These are phyloP conservation scores for Aspergillus fischeri DNA, from an alignment of 2,329 filamentous ascomycete genomes.

Conservation along the genomic window DNA sequence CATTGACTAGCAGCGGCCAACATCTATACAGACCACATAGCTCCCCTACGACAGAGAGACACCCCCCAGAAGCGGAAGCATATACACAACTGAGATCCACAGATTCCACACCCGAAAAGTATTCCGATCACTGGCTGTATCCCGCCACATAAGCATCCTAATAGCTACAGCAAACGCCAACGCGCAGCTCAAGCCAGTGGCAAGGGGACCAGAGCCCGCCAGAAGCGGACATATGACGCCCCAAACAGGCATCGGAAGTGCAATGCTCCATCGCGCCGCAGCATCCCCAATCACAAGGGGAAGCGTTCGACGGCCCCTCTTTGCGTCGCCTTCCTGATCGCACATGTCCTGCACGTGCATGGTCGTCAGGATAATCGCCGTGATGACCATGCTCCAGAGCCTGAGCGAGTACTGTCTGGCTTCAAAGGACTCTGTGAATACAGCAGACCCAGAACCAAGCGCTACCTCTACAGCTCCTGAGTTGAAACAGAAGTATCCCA, in stretches of 20 bases:
- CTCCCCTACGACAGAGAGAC: not conserved
- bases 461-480: not conserved
- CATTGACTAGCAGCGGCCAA: not conserved
- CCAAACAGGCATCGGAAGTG: not conserved
- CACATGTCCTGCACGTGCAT: slow-evolving; percentile 38
- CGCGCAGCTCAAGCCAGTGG: not conserved
- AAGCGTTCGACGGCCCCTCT: slow-evolving; percentile 13
- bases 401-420: not conserved
- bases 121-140: not conserved
- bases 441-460: not conserved
- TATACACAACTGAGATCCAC: not conserved
- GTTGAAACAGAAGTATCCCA: not conserved
- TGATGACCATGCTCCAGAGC: slow-evolving; percentile 11
- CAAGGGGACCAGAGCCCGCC: not conserved
- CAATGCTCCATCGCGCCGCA: not conserved
- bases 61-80: not conserved
- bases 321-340: slow-evolving; percentile 30
- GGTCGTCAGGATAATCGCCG: slow-evolving; percentile 29
- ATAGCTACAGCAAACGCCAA: not conserved
- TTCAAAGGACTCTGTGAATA: not conserved
- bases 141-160: not conserved
- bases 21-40: not conserved
- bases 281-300: slow-evolving; percentile 4
- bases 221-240: not conserved
- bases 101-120: slow-evolving; percentile 1